Conservation (phyloP, 192 early-diverging fungal genomes). For the Coemansia sp. region DNA sequence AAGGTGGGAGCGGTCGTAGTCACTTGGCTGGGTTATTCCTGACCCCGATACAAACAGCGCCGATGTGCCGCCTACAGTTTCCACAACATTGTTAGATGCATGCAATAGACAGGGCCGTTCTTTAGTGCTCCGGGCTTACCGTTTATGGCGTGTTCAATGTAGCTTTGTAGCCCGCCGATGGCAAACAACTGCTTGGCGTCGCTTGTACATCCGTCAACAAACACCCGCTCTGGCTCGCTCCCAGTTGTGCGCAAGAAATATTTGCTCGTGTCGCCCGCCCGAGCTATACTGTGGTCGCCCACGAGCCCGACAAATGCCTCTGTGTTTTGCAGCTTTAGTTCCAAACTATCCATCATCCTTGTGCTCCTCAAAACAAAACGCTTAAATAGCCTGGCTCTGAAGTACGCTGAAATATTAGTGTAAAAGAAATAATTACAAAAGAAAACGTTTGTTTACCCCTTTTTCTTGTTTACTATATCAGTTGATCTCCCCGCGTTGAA, state of each 20-base stretch:
- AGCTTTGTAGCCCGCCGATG: slow-evolving; percentile 22
- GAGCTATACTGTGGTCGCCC: slow-evolving; percentile 34
- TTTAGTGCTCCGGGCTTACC: slow-evolving; percentile 8
- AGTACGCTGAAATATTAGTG: no score
- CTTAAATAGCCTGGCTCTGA: no score
- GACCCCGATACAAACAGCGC: slow-evolving; percentile 49
- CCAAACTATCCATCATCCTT: neutral
- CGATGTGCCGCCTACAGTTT: slow-evolving; percentile 37
- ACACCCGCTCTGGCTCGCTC: slow-evolving; percentile 25
- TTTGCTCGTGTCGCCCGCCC: slow-evolving; percentile 51
- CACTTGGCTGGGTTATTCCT: slow-evolving; percentile 34
- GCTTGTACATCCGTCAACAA: slow-evolving; percentile 49
- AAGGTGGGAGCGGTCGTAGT: slow-evolving; percentile 43
- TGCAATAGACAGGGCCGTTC: neutral
- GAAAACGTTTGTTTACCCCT: no score
- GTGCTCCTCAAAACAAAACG: no score
- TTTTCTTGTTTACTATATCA: no score
- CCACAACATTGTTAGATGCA: neutral
- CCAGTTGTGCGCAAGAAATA: slow-evolving; percentile 29
- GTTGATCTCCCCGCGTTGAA: neutral
- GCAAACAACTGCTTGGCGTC: slow-evolving; percentile 24
- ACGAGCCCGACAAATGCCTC: slow-evolving; percentile 44
- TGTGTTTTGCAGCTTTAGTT: slow-evolving; percentile 48
- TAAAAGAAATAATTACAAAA: no score
- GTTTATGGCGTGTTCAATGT: slow-evolving; percentile 42